phyloP scores from a whole-genome alignment of 208 protist species.

The Leishmania major region DNA sequence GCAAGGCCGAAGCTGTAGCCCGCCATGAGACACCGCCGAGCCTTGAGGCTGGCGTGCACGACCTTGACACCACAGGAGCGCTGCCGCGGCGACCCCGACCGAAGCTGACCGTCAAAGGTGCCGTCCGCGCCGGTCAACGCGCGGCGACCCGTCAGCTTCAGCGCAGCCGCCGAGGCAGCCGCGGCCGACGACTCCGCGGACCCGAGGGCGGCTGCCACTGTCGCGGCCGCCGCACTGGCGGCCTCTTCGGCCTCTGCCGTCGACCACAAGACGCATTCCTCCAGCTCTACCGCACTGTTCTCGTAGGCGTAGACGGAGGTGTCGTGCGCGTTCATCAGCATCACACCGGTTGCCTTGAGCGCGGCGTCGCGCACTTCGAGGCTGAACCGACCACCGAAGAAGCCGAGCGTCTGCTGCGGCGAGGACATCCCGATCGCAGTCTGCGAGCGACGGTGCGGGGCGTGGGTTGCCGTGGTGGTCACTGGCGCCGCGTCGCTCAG shows the following conservation, averaged over 20 bases:
- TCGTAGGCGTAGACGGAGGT: slow-evolving; percentile 73
- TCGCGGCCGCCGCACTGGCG: slow-evolving; percentile 4
- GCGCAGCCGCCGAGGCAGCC: neutral
- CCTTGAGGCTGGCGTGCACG: slow-evolving; percentile 37
- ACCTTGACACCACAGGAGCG: slow-evolving; percentile 62
- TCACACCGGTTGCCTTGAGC: slow-evolving; percentile 47
- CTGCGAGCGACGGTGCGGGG: neutral
- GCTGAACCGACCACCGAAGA: slow-evolving; percentile 64
- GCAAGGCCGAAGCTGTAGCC: slow-evolving; percentile 71
- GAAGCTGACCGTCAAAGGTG: neutral
- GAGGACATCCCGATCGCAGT: neutral
- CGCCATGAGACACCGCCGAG: slow-evolving; percentile 44
- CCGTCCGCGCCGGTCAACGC: neutral
- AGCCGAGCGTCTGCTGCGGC: slow-evolving; percentile 22
- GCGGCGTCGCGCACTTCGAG: slow-evolving; percentile 62
- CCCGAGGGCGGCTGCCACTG: neutral
- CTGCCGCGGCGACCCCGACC: slow-evolving; percentile 3
- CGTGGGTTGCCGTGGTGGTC: neutral
- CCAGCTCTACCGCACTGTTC: slow-evolving; percentile 44
- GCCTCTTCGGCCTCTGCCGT: slow-evolving; percentile 30
- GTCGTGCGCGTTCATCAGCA: slow-evolving; percentile 49
- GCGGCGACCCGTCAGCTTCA: neutral
- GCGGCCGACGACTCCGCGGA: neutral
- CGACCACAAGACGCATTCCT: slow-evolving; percentile 55
- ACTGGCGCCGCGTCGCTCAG: slow-evolving; percentile 1